phyloP scores from a whole-genome alignment of 73 alveolate genomes.

The Stentor roeselii region DNA sequence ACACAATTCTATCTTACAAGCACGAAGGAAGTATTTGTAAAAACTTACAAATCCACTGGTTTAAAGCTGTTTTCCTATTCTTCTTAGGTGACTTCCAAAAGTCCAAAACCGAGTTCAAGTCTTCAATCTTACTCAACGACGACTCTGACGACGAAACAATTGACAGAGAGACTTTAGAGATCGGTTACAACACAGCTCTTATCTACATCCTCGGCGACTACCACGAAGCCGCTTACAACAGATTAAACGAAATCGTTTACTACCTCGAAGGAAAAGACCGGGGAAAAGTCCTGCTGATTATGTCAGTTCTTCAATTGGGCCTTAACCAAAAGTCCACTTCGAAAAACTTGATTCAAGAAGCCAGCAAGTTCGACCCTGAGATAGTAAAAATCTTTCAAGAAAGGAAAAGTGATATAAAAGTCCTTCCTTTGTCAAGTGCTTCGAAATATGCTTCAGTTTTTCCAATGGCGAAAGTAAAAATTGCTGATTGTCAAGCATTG shows the following conservation, averaged over 20 bases:
- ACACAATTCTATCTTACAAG: background rate
- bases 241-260: background rate
- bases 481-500: background rate
- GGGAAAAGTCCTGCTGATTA: constrained; percentile 4
- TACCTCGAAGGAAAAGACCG: constrained; percentile 5
- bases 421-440: constrained; percentile 23
- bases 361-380: constrained; percentile 35
- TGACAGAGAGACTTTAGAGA: constrained; percentile 41
- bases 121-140: constrained; percentile 32
- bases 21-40: constrained; percentile 39
- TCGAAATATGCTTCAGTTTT: constrained; percentile 20
- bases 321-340: constrained; percentile 10
- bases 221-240: background rate
- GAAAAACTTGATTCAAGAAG: constrained; percentile 31
- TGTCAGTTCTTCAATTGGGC: background rate
- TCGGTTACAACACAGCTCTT: background rate
- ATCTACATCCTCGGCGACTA: background rate
- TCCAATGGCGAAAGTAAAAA: constrained; percentile 19
- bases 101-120: constrained; percentile 41
- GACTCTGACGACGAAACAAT: background rate
- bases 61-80: constrained; percentile 40
- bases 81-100: constrained; percentile 48
- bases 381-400: constrained; percentile 32
- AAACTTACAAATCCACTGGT: constrained; percentile 35
- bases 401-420: constrained; percentile 17